A percentile compares a stretch with the other conserved stretches of the same genome.
phyloP scores from a whole-genome alignment of 1,284 basidiomycete species.

The Neolentinus lepideus region DNA sequence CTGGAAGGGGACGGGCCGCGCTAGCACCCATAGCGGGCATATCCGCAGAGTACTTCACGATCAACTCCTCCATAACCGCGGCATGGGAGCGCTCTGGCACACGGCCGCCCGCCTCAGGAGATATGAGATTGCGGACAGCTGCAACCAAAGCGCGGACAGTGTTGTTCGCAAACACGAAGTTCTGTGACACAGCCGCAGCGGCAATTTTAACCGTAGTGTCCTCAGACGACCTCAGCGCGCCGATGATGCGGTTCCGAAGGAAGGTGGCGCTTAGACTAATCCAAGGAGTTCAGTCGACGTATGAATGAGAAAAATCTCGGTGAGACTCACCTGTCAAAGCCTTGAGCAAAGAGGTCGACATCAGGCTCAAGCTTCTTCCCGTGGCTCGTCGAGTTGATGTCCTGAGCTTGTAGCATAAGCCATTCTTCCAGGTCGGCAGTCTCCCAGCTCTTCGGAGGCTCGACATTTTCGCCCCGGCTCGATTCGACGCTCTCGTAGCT shows the following conservation, averaged over 20 bases:
- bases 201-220: neutral
- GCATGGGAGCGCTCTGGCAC: conserved; percentile 5
- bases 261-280: conserved; percentile 25
- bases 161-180: conserved; percentile 2
- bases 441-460: conserved; percentile 21
- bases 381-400: conserved; percentile 13
- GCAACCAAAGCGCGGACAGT: neutral
- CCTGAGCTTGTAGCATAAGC: conserved; percentile 19
- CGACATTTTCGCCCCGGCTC: conserved; percentile 21
- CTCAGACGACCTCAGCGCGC: conserved; percentile 14
- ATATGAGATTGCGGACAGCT: conserved; percentile 3
- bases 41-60: conserved; percentile 22
- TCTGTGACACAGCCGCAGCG: neutral
- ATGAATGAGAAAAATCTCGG: neutral
- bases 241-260: conserved; percentile 24
- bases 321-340: conserved; percentile 26
- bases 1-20: neutral
- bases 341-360: conserved; percentile 24
- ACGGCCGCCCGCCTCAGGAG: conserved; percentile 7
- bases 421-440: conserved; percentile 16
- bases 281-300: neutral
- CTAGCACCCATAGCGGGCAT: conserved; percentile 14
- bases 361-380: conserved; percentile 8
- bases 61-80: conserved; percentile 17
- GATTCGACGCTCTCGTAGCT: conserved; percentile 11